phyloP scores from a whole-genome alignment of 2,329 filamentous ascomycete genomes.

The Trichoderma sp. region DNA sequence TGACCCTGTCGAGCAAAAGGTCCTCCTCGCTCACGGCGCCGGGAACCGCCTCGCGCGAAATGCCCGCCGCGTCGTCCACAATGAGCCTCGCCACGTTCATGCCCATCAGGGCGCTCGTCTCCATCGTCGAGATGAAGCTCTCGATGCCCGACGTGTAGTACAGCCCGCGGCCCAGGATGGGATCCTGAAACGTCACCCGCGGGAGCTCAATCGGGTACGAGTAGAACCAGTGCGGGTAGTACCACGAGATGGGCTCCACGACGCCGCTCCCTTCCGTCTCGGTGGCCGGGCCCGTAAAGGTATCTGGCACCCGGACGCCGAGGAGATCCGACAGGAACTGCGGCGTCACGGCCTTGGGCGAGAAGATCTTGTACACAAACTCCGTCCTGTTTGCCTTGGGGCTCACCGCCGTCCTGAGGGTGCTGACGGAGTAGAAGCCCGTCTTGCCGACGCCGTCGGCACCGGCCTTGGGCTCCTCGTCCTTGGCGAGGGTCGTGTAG shows the following conservation, averaged over 20 bases:
- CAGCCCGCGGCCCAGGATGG: constrained; percentile 65
- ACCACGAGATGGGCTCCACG: constrained; percentile 69
- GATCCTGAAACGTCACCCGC: constrained; percentile 83
- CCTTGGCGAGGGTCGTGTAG: constrained; percentile 75
- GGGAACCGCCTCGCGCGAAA: constrained; percentile 28
- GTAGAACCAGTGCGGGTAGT: constrained; percentile 74
- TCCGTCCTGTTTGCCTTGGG: constrained; percentile 57
- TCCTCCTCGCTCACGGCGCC: constrained; percentile 16
- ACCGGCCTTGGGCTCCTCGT: constrained; percentile 55
- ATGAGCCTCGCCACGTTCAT: constrained; percentile 78
- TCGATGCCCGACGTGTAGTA: constrained; percentile 81
- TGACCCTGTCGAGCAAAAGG: constrained; percentile 1
- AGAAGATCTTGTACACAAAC: constrained; percentile 68
- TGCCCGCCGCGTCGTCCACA: constrained; percentile 57
- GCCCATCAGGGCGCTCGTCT: constrained; percentile 90
- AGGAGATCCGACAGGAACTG: constrained; percentile 58
- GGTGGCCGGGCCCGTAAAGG: constrained; percentile 37
- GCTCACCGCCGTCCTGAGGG: constrained; percentile 66
- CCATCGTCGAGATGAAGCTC: constrained; percentile 96
- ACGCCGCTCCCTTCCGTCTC: constrained; percentile 28
- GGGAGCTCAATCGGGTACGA: constrained; percentile 86
- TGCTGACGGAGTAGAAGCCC: constrained; percentile 85
- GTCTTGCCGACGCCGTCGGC: constrained; percentile 67
- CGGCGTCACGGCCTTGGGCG: constrained; percentile 55
- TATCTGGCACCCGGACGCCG: constrained; percentile 50